phyloP scores from a whole-genome alignment of 2,329 filamentous ascomycete species.

The Stachybotrys chlorohalonatus region DNA sequence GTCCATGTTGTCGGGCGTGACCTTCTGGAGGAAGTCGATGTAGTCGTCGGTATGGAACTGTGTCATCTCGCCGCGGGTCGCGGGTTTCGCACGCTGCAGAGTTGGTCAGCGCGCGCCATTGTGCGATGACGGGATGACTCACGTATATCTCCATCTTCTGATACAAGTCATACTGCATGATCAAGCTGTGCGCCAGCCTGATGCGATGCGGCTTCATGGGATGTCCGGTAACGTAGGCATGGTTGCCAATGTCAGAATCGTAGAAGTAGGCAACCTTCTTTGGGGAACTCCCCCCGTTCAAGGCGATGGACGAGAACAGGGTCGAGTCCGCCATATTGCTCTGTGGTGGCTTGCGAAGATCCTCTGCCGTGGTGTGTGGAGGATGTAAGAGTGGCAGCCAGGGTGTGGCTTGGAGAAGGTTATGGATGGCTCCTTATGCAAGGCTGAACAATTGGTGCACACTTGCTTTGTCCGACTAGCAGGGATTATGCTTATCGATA shows the following conservation, averaged over 20 bases:
- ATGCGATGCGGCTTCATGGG: conserved; percentile 99
- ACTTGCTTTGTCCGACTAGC: not conserved
- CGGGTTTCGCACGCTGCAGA: conserved; percentile 68
- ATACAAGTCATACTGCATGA: conserved; percentile 93
- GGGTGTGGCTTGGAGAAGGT: conserved; percentile 9
- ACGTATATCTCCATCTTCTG: conserved; percentile 96
- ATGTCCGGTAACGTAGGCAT: conserved; percentile 92
- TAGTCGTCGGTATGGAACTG: conserved; percentile 95
- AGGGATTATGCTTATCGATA: no score
- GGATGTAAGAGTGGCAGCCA: conserved; percentile 6
- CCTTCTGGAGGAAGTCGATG: conserved; percentile 87
- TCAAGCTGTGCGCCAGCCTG: conserved; percentile 86
- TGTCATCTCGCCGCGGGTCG: conserved; percentile 80
- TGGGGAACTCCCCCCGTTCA: conserved; percentile 33
- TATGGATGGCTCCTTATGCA: conserved; percentile 7
- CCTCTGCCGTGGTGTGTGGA: not conserved
- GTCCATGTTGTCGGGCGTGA: conserved; percentile 98
- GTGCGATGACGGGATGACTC: conserved; percentile 30
- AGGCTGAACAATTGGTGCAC: conserved; percentile 4
- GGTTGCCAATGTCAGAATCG: conserved; percentile 96
- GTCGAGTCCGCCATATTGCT: conserved; percentile 25
- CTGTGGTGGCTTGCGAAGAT: no score
- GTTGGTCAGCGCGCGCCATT: conserved; percentile 19
- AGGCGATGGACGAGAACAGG: conserved; percentile 35
- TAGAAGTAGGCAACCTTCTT: conserved; percentile 98